A percentile compares a stretch with the other conserved stretches of the same genome.
Conservation (phyloP, 768 basidiomycete genomes). For the Suillus cothurnatus region DNA sequence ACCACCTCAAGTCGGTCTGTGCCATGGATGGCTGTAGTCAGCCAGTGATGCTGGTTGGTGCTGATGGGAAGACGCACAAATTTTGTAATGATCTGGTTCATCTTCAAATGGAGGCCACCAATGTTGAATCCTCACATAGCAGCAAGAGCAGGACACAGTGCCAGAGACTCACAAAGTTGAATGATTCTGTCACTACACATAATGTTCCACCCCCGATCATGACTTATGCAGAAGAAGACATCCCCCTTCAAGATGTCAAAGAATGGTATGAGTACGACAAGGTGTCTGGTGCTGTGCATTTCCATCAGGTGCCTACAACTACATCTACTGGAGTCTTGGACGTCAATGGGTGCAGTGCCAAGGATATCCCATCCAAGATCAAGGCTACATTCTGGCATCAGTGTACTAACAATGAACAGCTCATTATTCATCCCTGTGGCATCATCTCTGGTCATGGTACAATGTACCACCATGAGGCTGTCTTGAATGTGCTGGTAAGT, state of each 20-base stretch:
- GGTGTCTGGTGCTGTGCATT: no score
- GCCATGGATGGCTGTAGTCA: constrained; percentile 11
- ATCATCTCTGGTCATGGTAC: constrained; percentile 29
- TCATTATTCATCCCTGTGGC: constrained; percentile 37
- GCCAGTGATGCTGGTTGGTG: neutral
- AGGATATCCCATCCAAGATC: neutral
- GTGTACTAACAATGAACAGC: constrained; percentile 9
- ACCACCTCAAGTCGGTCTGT: neutral
- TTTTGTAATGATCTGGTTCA: constrained; percentile 5
- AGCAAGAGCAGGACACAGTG: no score
- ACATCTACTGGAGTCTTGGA: constrained; percentile 20
- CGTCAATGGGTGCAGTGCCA: neutral
- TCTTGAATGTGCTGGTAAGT: constrained; percentile 23
- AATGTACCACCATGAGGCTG: constrained; percentile 11
- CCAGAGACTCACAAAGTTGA: neutral
- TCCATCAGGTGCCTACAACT: no score
- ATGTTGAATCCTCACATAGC: no score
- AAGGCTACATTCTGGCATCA: constrained; percentile 30
- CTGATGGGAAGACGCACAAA: neutral
- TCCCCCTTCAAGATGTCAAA: neutral
- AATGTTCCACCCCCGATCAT: no score
- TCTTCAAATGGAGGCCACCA: neutral
- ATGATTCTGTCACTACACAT: neutral
- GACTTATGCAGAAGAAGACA: no score
- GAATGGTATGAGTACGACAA: neutral